Evolutionary conservation across 1,139 yeast species (phyloP).

Genomic region (Protomyces pachydermus): DNA sequence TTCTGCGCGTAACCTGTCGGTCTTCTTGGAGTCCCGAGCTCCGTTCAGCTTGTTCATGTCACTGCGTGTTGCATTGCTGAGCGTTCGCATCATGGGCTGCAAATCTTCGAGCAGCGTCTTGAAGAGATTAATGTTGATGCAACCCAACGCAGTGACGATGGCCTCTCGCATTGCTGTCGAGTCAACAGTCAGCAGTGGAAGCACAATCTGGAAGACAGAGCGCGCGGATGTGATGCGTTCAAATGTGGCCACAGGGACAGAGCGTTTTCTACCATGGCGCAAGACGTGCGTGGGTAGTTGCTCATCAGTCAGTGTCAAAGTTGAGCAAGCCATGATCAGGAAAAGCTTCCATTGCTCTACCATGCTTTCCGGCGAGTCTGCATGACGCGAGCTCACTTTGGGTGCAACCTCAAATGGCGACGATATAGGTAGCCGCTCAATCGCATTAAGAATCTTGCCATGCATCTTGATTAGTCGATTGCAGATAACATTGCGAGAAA

Average conservation of each 20-base stretch:
- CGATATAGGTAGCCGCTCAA: slow-evolving; percentile 33
- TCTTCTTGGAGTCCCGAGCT: slow-evolving; percentile 35
- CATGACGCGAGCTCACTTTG: slow-evolving; percentile 37
- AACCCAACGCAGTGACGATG: slow-evolving; percentile 76
- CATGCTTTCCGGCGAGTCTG: slow-evolving; percentile 61
- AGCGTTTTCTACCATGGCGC: slow-evolving; percentile 65
- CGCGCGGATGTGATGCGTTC: slow-evolving; percentile 81
- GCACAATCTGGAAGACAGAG: slow-evolving; percentile 79
- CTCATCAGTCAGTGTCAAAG: slow-evolving; percentile 83
- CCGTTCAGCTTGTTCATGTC: slow-evolving; percentile 31
- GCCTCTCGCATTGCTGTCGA: slow-evolving; percentile 77
- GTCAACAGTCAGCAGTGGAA: slow-evolving; percentile 70
- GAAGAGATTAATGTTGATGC: slow-evolving; percentile 84
- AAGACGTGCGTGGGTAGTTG: slow-evolving; percentile 42
- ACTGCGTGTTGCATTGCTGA: slow-evolving; percentile 48
- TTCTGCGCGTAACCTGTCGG: slow-evolving; percentile 65
- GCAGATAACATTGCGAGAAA: slow-evolving; percentile 89
- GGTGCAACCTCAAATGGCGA: slow-evolving; percentile 32
- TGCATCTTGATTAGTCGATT: slow-evolving; percentile 84
- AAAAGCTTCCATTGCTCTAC: slow-evolving; percentile 87
- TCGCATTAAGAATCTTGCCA: slow-evolving; percentile 60
- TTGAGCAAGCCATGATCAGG: slow-evolving; percentile 84
- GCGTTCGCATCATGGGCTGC: slow-evolving; percentile 52
- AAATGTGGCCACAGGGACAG: slow-evolving; percentile 38
- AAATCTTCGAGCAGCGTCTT: slow-evolving; percentile 74